These are phyloP conservation scores for Ramalina peruviana DNA, from an alignment of 495 filamentous ascomycete species.

Conservation along the genomic window DNA sequence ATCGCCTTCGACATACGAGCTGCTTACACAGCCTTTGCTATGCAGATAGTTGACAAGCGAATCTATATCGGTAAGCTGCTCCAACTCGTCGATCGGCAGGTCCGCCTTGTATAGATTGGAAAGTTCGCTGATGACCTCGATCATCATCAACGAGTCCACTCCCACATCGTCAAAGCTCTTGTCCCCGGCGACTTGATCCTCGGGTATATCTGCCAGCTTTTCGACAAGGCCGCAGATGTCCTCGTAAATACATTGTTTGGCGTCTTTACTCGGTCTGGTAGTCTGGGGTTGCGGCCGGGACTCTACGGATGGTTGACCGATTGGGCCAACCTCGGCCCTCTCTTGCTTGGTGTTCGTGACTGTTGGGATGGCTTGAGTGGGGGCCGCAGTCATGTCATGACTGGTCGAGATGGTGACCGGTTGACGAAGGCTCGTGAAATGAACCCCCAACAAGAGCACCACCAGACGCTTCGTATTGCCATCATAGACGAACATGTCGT, in stretches of 20 bases:
- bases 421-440: neutral
- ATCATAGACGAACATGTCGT: slow-evolving; percentile 3
- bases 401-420: neutral
- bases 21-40: slow-evolving; percentile 2
- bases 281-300: neutral
- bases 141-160: slow-evolving; percentile 8
- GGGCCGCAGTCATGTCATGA: neutral
- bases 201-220: slow-evolving; percentile 1
- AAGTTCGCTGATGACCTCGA: slow-evolving; percentile 5
- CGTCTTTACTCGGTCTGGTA: neutral
- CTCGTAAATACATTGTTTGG: slow-evolving; percentile 1
- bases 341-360: neutral
- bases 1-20: neutral
- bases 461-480: neutral
- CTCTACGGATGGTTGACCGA: neutral
- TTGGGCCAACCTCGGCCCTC: neutral
- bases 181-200: slow-evolving; percentile 2
- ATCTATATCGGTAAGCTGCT: slow-evolving; percentile 1
- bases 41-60: slow-evolving; percentile 3
- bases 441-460: slow-evolving; percentile 2
- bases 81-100: slow-evolving; percentile 1
- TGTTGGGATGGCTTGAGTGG: neutral
- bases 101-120: neutral
- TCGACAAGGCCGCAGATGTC: slow-evolving; percentile 4
- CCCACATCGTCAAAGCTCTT: slow-evolving; percentile 2